Conservation (phyloP, 495 filamentous ascomycete genomes). For the Aspergillus hancockii region DNA sequence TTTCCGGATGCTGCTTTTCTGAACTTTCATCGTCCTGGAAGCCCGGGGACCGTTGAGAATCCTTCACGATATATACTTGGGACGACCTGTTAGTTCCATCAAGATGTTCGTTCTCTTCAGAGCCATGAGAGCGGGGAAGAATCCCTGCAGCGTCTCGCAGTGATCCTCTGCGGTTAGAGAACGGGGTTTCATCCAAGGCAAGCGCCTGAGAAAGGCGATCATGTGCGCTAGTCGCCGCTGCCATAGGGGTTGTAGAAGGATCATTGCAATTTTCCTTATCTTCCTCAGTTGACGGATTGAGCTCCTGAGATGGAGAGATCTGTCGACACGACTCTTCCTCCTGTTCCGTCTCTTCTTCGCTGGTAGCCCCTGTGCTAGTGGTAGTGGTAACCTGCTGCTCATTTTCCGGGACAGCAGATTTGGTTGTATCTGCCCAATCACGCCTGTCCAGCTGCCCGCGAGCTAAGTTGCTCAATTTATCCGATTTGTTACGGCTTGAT, state of each 20-base stretch:
- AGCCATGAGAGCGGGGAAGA: conserved; percentile 7
- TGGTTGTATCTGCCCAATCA: conserved; percentile 9
- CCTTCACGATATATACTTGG: conserved; percentile 43
- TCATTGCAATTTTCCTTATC: conserved; percentile 53
- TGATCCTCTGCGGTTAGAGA: conserved; percentile 9
- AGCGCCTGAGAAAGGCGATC: conserved; percentile 45
- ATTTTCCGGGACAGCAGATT: conserved; percentile 11
- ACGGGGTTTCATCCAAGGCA: conserved; percentile 29
- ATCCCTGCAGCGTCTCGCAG: conserved; percentile 7
- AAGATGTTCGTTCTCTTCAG: conserved; percentile 12
- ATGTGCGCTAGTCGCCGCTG: conserved; percentile 36
- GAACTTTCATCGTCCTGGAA: conserved; percentile 11
- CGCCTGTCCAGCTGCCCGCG: conserved; percentile 6
- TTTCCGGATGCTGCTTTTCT: neutral
- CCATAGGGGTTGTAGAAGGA: conserved; percentile 25
- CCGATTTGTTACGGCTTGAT: conserved; percentile 10
- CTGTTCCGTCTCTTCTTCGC: conserved; percentile 55
- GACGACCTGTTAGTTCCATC: conserved; percentile 28
- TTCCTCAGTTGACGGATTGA: conserved; percentile 40
- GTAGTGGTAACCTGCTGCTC: conserved; percentile 18
- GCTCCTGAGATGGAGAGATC: conserved; percentile 30
- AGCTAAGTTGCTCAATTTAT: conserved; percentile 10
- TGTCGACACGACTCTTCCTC: conserved; percentile 41
- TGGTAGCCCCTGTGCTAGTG: conserved; percentile 29
- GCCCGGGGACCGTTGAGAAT: conserved; percentile 50